Base-by-base conservation (phyloP, 257 asterid genomes). In the Solanum chiquidenum region DNA sequence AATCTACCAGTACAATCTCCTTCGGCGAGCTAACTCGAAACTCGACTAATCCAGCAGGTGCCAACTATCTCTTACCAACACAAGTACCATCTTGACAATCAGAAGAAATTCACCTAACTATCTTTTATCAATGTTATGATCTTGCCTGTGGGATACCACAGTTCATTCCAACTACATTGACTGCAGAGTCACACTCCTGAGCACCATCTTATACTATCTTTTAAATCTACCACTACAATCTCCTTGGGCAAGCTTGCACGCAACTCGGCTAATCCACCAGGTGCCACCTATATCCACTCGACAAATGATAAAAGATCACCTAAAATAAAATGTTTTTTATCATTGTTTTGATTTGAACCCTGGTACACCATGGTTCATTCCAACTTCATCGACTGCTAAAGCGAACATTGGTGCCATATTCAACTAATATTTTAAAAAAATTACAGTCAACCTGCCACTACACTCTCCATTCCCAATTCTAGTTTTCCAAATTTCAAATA, bases 381-480 rank as follows among this genome's bases (percentile, higher is more conserved):
- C 35, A 68, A 68, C 37, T 68, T 73, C 80, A 34, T 73, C 3
- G 0, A 73, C 80, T 0, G 16, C 80, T 16, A 21, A 34, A 0
- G 40, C 31, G 0, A 0, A 21, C 2, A 1, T 12, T 38, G 23
- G 82, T 76, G 12, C 34, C 83, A 12, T 21, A 34, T 74, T 20
- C 27, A 11, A 74, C 18, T 35, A 35, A 3, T 72, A 0, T 34
- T 34, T 2, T 0, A 0, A 1, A n/a, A n/a, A 66, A 66, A 27
- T 0, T 25, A 25, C 16, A 66, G 73, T 12, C 5, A 12, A 66
- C 20, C 72, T 0, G 8, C 72, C 72, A 64, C 33, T 64, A 64
- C 7, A 64, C 72, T 64, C 33, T n/a, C 33, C 72, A n/a, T 29
- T 69, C 20, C 76, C n/a, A 12, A 31, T 31, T 0, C 77, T 71